These are phyloP conservation scores for Penicillium parvum DNA, from an alignment of 495 filamentous ascomycete species.

Conservation along the genomic window DNA sequence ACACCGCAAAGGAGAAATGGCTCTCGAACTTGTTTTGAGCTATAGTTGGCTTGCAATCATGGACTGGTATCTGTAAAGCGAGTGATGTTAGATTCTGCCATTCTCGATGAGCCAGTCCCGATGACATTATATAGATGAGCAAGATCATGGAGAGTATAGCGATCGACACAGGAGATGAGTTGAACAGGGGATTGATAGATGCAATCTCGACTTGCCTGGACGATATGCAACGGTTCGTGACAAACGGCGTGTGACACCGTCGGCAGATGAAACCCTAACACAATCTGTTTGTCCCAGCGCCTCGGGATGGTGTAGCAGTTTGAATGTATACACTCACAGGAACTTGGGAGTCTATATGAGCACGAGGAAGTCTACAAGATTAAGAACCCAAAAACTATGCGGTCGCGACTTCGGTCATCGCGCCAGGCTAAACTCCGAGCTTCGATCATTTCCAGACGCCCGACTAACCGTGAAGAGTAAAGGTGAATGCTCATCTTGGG, in stretches of 20 bases:
- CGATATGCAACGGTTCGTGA: background rate
- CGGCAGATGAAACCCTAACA: background rate
- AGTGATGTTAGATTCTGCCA: too few species aligned
- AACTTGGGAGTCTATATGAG: background rate
- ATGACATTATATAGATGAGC: too few species aligned
- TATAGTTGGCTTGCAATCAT: too few species aligned
- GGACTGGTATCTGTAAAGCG: too few species aligned
- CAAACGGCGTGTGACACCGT: background rate
- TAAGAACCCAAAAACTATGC: background rate
- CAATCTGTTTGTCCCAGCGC: background rate
- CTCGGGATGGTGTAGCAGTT: too few species aligned
- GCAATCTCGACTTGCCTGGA: background rate
- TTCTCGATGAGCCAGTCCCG: too few species aligned
- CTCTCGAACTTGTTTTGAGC: too few species aligned
- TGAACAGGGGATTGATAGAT: background rate
- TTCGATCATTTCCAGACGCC: background rate
- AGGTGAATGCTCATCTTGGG: too few species aligned
- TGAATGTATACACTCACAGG: too few species aligned
- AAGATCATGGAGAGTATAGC: background rate
- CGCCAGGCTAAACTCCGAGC: conserved; percentile 9
- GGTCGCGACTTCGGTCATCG: conserved; percentile 9
- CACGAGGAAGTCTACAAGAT: background rate
- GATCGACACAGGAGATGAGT: background rate
- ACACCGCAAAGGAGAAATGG: background rate
- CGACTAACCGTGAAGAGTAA: conserved; percentile 1